Percentiles rank a stretch among this genome's conserved stretches.
Evolutionary conservation across 495 filamentous ascomycete species (phyloP).

Genomic region (Lepidopterella palustris): DNA sequence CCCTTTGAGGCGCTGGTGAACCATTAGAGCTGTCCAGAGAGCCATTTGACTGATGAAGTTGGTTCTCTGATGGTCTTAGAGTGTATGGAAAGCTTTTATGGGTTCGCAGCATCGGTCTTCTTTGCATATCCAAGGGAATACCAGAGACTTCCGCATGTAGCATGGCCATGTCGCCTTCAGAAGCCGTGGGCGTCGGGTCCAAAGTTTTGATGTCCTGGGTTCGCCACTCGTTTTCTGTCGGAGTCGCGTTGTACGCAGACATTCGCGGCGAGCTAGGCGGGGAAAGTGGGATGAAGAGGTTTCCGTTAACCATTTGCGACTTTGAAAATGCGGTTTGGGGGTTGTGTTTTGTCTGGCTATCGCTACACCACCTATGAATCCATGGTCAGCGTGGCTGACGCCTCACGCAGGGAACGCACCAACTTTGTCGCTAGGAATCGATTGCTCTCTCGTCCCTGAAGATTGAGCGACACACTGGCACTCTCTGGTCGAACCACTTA

Average conservation of each 20-base stretch:
- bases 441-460: too few relatives aligned
- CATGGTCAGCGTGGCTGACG: slow-evolving; percentile 22
- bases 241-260: slow-evolving; percentile 29
- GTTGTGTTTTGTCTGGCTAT: slow-evolving; percentile 19
- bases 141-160: slow-evolving; percentile 26
- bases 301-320: slow-evolving; percentile 33
- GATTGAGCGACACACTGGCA: too few relatives aligned
- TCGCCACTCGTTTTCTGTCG: slow-evolving; percentile 31
- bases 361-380: slow-evolving; percentile 26
- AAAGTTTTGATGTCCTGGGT: slow-evolving; percentile 26
- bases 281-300: slow-evolving; percentile 32
- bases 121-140: slow-evolving; percentile 26
- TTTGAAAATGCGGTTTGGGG: slow-evolving; percentile 14
- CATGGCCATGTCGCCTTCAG: slow-evolving; percentile 29
- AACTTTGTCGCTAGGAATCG: slow-evolving; percentile 12
- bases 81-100: slow-evolving; percentile 38
- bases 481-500: background rate
- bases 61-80: slow-evolving; percentile 27
- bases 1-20: slow-evolving; percentile 20
- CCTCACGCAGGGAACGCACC: slow-evolving; percentile 4
- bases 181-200: slow-evolving; percentile 16
- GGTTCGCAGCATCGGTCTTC: slow-evolving; percentile 31
- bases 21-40: slow-evolving; percentile 11
- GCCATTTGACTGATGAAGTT: slow-evolving; percentile 5
- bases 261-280: slow-evolving; percentile 30